Conservation (phyloP, 2,329 filamentous ascomycete species). For the Paecilomyces niveus region DNA sequence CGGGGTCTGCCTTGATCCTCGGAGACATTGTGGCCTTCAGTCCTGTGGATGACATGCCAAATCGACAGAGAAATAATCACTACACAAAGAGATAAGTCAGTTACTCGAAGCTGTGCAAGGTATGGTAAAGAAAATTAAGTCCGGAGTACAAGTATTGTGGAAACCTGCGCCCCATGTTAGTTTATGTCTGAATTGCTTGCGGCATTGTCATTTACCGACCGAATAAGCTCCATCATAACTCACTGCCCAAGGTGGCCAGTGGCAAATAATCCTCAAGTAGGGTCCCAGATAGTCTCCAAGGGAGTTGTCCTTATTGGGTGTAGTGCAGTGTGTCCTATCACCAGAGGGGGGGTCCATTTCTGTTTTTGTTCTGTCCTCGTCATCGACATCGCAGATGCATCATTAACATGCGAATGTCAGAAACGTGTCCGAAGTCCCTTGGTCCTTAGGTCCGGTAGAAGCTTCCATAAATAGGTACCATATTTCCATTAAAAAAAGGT, state of each 20-base stretch:
- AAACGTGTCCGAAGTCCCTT: neutral
- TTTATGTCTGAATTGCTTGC: neutral
- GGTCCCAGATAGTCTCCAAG: neutral
- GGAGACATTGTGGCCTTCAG: constrained; percentile 29
- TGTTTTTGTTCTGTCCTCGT: neutral
- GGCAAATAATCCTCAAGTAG: neutral
- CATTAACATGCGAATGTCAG: neutral
- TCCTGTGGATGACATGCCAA: neutral
- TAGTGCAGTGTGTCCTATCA: neutral
- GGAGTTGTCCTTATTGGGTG: neutral
- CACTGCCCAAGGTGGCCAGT: neutral
- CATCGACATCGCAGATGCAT: neutral
- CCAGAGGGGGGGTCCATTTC: neutral
- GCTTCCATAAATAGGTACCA: neutral
- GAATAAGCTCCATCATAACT: neutral
- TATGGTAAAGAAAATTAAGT: constrained; percentile 2
- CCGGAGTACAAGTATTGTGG: neutral
- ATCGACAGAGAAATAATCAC: constrained; percentile 21
- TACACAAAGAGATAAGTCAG: constrained; percentile 13
- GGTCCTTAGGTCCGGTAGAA: neutral
- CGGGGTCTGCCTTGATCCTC: constrained; percentile 29
- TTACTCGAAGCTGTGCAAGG: neutral
- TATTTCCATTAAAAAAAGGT: no score
- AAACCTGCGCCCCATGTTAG: neutral
- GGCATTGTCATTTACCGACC: neutral